Evolutionary conservation across 2,329 filamentous ascomycete species (phyloP), one percentile per base, ranked within the genome.

Genomic region (Falciphora oryzae): DNA sequence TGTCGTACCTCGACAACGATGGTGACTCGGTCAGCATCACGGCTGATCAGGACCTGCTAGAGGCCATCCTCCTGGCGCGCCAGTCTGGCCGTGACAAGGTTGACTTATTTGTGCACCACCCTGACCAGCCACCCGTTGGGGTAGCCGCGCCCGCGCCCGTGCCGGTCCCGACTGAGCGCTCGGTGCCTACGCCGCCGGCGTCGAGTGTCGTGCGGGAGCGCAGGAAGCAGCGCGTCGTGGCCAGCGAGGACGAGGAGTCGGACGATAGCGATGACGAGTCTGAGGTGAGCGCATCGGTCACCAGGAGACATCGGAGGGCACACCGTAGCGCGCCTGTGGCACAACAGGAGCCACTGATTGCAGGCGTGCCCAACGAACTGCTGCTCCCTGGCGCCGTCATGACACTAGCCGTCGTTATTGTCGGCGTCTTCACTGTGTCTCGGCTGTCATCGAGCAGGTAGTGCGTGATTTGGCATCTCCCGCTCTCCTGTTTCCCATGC

Each of bases 11-110:
- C 69, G 95, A 99, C 74, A 94, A 98, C 71, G 95, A 99, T 74
- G 94, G 95, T 65, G 95, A 99, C 74, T 93, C 92, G 0, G 93
- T 99, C 22, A 97, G 93, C 57, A 97, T 99, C 74, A 99, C 95
- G 14, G 96, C 94, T 0, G 93, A 98, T 73, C 89, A 94, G 69
- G 95, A 99, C 74, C 84, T 99, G 57, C 79, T 95, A 2, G 95
- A 99, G 77, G 93, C 95, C 1, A 92, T 99, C 69, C 83, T 89
- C 27, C 84, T 98, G 32, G 92, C 94, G 5, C 89, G 92, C 66
- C 88, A 90, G 65, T 84, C 85, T 59, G 87, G 83, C 70, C 88
- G 87, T 59, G 95, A 98, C 70, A 99, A 99, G 83, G 95, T 99
- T 27, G 95, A 99, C 72, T 84, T 99, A 22, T 98, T 97, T 71